Evolutionary conservation across 495 filamentous ascomycete genomes (phyloP), one percentile per base, ranked within the genome.

Genomic region (Tirmania nivea): DNA sequence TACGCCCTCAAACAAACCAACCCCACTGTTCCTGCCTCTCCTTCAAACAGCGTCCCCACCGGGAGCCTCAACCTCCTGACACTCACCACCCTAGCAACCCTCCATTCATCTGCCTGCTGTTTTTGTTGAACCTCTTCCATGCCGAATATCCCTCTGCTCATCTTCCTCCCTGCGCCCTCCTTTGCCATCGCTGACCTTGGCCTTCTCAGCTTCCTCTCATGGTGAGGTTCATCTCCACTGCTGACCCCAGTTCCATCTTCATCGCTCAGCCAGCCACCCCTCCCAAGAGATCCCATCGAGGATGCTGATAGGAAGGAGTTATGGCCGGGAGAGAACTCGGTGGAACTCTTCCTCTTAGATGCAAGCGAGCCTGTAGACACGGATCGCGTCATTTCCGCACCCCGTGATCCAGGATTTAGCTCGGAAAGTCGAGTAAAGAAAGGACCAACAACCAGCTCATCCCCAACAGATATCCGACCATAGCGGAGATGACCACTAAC

Each of bases 11-110:
- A 31, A 31, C 25, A 31, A 45, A 83, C 75, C 54, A 95, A 69
- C 2, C 88, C 89, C 25, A 97, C 77, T 2, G 86, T 93, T 2
- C 92, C 90, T 2, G 90, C 89, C 70, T 95, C 86, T 51, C 84
- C 90, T 12, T 77, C 73, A 14, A 75, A 69, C 0, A 97, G 72
- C 0, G 72, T 79, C 49, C 78, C 81, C 3, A 93, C 85, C 0
- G 90, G 84, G 6, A 94, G 71, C 16, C 92, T 77, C 8, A 97
- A 72, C 58, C 93, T 87, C 17, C 92, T 81, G 34, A 95, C 78
- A 56, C 86, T 94, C 49, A 84, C 75, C 49, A 95, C 78, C 12
- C 54, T 62, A 10, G 64, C 56, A 9, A 53, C 10, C 17, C 53
- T 55, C 62, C 62, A 64, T 21, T 64, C 62, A 36, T 54, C 20